Base-by-base conservation (phyloP, 345 rosid genomes). In the Syzygium oleosum region DNA sequence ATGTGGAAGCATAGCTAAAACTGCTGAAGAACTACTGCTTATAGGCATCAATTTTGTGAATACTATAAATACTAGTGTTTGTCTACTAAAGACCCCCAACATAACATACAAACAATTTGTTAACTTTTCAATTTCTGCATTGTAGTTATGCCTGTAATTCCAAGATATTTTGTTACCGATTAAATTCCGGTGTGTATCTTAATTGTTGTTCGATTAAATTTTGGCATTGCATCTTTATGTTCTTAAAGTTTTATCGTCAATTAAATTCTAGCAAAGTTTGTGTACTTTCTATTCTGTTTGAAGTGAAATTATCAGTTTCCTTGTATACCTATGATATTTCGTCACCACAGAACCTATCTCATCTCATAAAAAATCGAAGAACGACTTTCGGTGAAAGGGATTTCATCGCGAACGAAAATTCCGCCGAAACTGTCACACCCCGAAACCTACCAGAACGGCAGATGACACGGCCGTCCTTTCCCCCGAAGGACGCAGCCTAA, bases 261-360 rank as follows among this genome's bases (percentile, higher is more conserved):
- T 56, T 23, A 56, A 56, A 56, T 56, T 56, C 1, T 13, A 0
- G 1, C 11, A n/a, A 56, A 23, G 63, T 4, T 56, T 56, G 11
- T 56, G n/a, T 56, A 56, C 63, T 56, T 23, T 56, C 1, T 9
- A 13, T 1, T 56, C 0, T 23, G n/a, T 56, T 56, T 56, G 63
- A 23, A 23, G 13, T 23, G 63, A 56, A 56, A 56, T 23, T 23
- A 56, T 56, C n/a, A 10, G 25, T 56, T 56, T 56, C 3, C 63
- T 56, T 56, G 14, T 2, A 56, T 55, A 56, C n/a, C 63, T 56
- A 56, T 23, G n/a, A 23, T n/a, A 56, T 56, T 56, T 56, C n/a
- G 6, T 56, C n/a, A 56, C 1, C 0, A n/a, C 14, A 56, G 0
- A 59, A 27, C 29, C 27, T 59, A 29, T 59, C 0, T 59, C 31